A percentile compares a stretch with the other conserved stretches of the same genome.
Conservation (phyloP, 2,329 filamentous ascomycete genomes). For the Simplicillium aogashimaense region DNA sequence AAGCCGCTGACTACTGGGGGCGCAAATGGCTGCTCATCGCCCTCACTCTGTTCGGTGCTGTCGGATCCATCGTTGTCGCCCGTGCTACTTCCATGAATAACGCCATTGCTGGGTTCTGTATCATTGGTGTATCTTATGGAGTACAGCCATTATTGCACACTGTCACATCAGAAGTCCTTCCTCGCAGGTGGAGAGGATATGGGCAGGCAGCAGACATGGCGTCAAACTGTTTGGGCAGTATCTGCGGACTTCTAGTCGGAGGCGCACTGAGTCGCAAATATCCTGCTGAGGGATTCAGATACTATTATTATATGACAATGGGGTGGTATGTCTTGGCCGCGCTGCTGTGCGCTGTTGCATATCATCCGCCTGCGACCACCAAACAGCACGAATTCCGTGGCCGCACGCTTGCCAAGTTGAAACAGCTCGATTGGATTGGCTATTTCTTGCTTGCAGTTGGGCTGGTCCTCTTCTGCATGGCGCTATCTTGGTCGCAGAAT, state of each 20-base stretch:
- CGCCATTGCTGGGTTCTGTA: slow-evolving; percentile 24
- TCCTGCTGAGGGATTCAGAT: slow-evolving; percentile 19
- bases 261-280: slow-evolving; percentile 20
- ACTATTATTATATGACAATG: slow-evolving; percentile 23
- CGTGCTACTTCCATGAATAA: slow-evolving; percentile 22
- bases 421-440: slow-evolving; percentile 26
- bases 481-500: slow-evolving; percentile 26
- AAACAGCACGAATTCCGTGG: slow-evolving; percentile 14
- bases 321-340: slow-evolving; percentile 17
- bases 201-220: slow-evolving; percentile 23
- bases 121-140: slow-evolving; percentile 24
- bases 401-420: slow-evolving; percentile 20
- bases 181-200: slow-evolving; percentile 22
- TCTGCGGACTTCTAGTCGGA: slow-evolving; percentile 22
- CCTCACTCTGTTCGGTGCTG: slow-evolving; percentile 19
- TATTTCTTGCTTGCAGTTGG: slow-evolving; percentile 22
- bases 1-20: slow-evolving; percentile 32
- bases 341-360: slow-evolving; percentile 16
- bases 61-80: slow-evolving; percentile 24
- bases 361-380: slow-evolving; percentile 20
- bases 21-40: slow-evolving; percentile 28
- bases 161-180: slow-evolving; percentile 28
- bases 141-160: slow-evolving; percentile 27
- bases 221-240: slow-evolving; percentile 18
- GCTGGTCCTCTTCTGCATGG: slow-evolving; percentile 26